Evolutionary conservation across 345 rosid species (phyloP), one percentile per base, ranked within the genome.

Genomic region (Turritis glabra): DNA sequence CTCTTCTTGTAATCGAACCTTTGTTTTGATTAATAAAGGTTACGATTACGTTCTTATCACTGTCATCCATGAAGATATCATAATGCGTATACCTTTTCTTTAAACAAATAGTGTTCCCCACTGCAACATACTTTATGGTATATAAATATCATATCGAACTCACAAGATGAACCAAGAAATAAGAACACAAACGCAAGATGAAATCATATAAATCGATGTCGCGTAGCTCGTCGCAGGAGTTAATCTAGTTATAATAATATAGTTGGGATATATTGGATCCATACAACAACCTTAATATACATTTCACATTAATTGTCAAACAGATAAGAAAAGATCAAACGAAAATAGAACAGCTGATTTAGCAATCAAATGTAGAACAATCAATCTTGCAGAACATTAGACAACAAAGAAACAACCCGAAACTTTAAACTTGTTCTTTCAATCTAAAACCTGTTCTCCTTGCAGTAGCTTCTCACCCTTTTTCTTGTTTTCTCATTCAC

Each of bases 351-450:
- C 22, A 47, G 25, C 58, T 30, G 51, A 52, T 76, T 62, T 44
- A 60, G 64, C 75, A 76, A 69, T 52, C 70, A 76, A 52, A 61
- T 61, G 38, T 53, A 69, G 69, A 70, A 69, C 52, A 71, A 56
- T 35, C 52, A 7, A 71, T 65, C 61, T 13, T 51, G 47, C 73
- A 67, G 4, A 69, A 43, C 50, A 69, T 43, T 64, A 40, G 26
- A 19, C 30, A 46, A 52, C 3, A 56, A 68, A 21, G 17, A 43
- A 25, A 33, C 11, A 62, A 18, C 2, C 7, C 4, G 27, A 19
- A 69, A 44, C 57, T 3, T 69, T 1, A 30, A 51, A 51, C 63
- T 53, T 33, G 57, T 43, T 68, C 21, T 10, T 69, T 51, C 48
- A 59, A 63, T 60, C 68, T 74, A 64, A 68, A 46, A 51, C 60